Percentiles rank a stretch among this genome's conserved stretches.
These are phyloP conservation scores for Penicillium sp. DNA, from an alignment of 2,329 filamentous ascomycete genomes.

Conservation along the genomic window DNA sequence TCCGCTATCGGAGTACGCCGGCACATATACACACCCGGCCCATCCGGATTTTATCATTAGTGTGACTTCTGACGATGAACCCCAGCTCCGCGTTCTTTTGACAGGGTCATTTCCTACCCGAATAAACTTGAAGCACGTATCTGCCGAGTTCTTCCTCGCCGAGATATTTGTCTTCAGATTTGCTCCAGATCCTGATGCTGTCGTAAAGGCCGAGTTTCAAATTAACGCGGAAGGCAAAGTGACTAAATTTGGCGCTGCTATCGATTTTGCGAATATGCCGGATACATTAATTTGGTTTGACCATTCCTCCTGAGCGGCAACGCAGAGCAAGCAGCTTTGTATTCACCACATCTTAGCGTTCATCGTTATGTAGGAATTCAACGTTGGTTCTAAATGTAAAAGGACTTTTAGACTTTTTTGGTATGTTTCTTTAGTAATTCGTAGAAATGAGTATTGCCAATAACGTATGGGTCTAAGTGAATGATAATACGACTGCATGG, in stretches of 20 bases:
- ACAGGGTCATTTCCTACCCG: slow-evolving; percentile 2
- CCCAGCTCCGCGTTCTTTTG: not conserved
- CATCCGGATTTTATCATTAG: slow-evolving; percentile 6
- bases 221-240: slow-evolving; percentile 3
- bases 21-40: slow-evolving; percentile 6
- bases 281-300: slow-evolving; percentile 11
- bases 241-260: slow-evolving; percentile 2
- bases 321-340: not conserved
- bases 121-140: slow-evolving; percentile 3
- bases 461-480: no score
- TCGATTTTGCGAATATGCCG: slow-evolving; percentile 8
- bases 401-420: no score
- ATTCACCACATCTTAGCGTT: not conserved
- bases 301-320: not conserved
- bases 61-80: not conserved
- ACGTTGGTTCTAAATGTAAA: no score
- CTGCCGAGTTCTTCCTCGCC: slow-evolving; percentile 7
- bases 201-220: slow-evolving; percentile 7
- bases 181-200: not conserved
- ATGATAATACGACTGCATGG: no score
- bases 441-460: no score
- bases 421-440: no score
- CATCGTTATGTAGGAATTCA: not conserved
- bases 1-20: slow-evolving; percentile 1
- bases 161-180: slow-evolving; percentile 5